Base-by-base conservation (phyloP, 1,139 yeast genomes). In the Nadsonia starkeyi-henricii region DNA sequence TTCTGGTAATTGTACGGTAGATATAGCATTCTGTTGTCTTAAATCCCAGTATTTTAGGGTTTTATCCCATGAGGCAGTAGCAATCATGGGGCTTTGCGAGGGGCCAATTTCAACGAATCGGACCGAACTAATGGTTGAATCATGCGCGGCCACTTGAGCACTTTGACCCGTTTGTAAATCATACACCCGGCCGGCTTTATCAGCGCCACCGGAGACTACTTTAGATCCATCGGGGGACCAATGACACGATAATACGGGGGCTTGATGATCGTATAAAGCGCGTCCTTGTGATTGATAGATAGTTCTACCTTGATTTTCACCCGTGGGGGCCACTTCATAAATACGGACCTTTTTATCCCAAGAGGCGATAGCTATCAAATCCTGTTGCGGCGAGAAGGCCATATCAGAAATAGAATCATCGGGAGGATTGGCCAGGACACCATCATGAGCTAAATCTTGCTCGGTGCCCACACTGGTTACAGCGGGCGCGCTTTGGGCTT, bases 301-400 rank as follows among this genome's bases (percentile, higher is more conserved):
- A 0, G 97, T 96, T 48, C 95, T 70, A 7, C 96, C 96, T 58
- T 85, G 93, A 49, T 81, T 77, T 41, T 67, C 66, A 37, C 79
- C 78, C 55, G 73, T 77, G 20, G 78, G 70, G 54, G 79, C 79
- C 23, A 89, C 79, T 63, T 91, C 97, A 71, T 93, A 93, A 51
- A 93, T 81, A 52, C 98, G 75, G 41, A 86, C 96, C 62, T 88
- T 88, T 59, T 84, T 85, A 66, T 93, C 99, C 98, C 99, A 93
- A 41, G 95, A 82, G 12, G 94, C 77, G 2, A 80, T 94, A 2
- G 94, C 79, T 49, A 78, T 67, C 51, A 82, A 65, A 57, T 93
- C 96, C 23, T 84, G 93, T 54, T 75, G 85, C n/a, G 97, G 86
- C n/a, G 96, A 85, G 65, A 91, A 93, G 19, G 88, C 72, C 51